Evolutionary conservation across 225 moss, liverwort and hornwort species (phyloP).

Genomic region (Pseudoscleropodium purum): DNA sequence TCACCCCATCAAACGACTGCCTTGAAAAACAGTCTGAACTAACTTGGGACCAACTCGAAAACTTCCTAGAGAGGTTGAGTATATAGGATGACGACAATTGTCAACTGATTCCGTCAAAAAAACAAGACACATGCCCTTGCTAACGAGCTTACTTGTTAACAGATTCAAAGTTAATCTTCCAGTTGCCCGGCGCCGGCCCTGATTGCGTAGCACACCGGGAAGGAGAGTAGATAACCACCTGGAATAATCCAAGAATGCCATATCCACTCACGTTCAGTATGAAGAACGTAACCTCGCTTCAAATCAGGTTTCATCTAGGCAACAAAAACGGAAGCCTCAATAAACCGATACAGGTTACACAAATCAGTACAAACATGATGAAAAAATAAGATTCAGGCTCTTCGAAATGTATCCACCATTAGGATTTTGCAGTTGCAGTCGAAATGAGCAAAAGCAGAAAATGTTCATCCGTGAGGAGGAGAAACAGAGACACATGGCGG

Average conservation of each 20-base stretch:
- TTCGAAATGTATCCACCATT: not conserved
- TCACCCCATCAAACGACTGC: not conserved
- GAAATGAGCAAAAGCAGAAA: not conserved
- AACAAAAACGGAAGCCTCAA: not conserved
- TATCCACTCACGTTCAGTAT: not conserved
- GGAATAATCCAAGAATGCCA: not conserved
- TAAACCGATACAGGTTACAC: not conserved
- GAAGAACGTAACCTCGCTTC: not conserved
- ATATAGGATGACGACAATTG: not conserved
- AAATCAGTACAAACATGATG: not conserved
- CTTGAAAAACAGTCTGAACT: not conserved
- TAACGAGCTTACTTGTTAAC: conserved; percentile 66
- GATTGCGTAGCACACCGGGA: conserved; percentile 74
- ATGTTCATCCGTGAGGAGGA: not conserved
- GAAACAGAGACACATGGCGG: not conserved
- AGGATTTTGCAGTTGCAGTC: not conserved
- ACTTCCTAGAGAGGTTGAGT: not conserved
- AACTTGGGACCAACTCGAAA: not conserved
- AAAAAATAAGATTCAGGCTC: not conserved
- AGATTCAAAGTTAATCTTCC: conserved; percentile 92
- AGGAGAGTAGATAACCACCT: conserved; percentile 91
- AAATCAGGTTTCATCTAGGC: not conserved
- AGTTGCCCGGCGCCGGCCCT: conserved; percentile 35
- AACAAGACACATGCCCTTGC: not conserved
- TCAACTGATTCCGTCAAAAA: not conserved